Evolutionary conservation across 2,329 filamentous ascomycete genomes (phyloP), one percentile per base, ranked within the genome.

Genomic region (Xylariaceae sp.): DNA sequence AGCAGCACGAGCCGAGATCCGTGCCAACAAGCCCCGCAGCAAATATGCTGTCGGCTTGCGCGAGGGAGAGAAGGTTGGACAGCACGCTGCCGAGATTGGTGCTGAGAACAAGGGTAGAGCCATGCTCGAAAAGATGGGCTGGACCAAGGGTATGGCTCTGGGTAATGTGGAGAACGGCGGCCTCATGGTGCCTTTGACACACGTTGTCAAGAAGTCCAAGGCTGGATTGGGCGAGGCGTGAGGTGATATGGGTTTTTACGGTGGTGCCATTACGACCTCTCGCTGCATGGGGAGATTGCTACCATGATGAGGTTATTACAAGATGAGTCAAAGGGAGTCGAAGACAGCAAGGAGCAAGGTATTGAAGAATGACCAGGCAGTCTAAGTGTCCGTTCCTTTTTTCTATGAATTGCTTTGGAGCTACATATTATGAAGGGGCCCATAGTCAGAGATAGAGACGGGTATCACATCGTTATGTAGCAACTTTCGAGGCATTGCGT

Each of bases 61-160:
- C 61, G 89, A 97, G 68, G 94, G 94, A 15, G 92, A 97, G 65
- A 78, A 96, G 34, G 92, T 97, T 2, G 94, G 93, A 52, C 90
- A 84, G 1, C 84, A 86, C 52, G 92, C 93, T 1, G 89, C 92
- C 9, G 92, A 96, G 72, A 80, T 99, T 37, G 89, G 90, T 1
- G 78, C 80, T 3, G 89, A 88, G 56, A 97, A 96, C 72, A 90
- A 85, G 65, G 94, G 94, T 9, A 84, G 91, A 54, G 85, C 86
- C 2, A 89, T 99, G 85, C 76, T 99, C 64, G 91, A 96, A 76
- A 97, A 94, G 76, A 97, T 97, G 94, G 94, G 94, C 2, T 99
- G 94, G 92, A 89, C 84, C 62, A 88, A 82, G 55, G 94, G 94
- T 4, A 96, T 88, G 70, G 89, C 89, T 1, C 80, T 99, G 0